Percentiles rank a stretch among this genome's conserved stretches.
phyloP scores from a whole-genome alignment of 441 rosid genomes.

The Pelargonium myrrhifolium region DNA sequence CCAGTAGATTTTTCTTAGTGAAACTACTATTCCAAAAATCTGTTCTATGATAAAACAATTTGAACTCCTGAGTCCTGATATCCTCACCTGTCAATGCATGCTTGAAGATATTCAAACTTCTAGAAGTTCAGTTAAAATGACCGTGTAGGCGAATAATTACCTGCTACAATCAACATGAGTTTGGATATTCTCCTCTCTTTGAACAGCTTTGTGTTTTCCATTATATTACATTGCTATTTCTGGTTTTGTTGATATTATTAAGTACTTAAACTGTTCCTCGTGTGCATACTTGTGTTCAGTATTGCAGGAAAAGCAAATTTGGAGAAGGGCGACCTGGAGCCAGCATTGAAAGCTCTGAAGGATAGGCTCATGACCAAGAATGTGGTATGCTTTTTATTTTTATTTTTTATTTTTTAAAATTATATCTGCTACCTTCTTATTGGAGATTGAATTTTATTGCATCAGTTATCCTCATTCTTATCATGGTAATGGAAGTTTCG shows the following conservation, averaged over 20 bases:
- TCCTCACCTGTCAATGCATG: background rate
- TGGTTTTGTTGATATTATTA: background rate
- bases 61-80: background rate
- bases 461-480: background rate
- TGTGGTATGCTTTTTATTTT: conserved; percentile 55
- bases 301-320: conserved; percentile 95
- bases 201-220: background rate
- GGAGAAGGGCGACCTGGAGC: conserved; percentile 82
- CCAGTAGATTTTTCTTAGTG: background rate
- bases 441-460: background rate
- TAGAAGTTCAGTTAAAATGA: background rate
- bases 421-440: background rate
- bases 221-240: background rate
- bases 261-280: background rate
- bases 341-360: conserved; percentile 90
- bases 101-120: background rate
- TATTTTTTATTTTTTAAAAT: too few species aligned
- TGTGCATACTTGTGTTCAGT: conserved; percentile 36
- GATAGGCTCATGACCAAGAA: conserved; percentile 98
- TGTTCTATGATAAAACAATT: too few species aligned
- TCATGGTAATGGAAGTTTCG: conserved; percentile 8
- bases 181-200: too few species aligned
- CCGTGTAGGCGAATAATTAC: too few species aligned
- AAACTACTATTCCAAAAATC: too few species aligned
- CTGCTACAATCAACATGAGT: too few species aligned